Evolutionary conservation across 352 stramenopile genomes (phyloP).

Genomic region (Pythium utonaiense): DNA sequence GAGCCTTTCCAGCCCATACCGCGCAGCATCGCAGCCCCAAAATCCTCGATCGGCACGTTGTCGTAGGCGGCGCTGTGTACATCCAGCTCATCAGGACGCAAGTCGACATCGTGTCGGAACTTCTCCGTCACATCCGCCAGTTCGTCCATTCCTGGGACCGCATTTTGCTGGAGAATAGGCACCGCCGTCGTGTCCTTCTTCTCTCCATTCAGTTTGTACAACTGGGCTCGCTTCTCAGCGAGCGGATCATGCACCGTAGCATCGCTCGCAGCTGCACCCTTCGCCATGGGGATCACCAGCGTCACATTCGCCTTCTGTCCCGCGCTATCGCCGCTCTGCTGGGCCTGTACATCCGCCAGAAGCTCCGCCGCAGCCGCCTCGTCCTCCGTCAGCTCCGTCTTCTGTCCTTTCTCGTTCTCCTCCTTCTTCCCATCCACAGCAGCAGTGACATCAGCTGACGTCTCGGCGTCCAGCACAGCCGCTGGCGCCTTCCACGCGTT

Average conservation of each 20-base stretch:
- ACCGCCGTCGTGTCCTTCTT: slow-evolving; percentile 21
- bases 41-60: slow-evolving; percentile 91
- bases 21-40: slow-evolving; percentile 93
- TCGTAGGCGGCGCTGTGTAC: slow-evolving; percentile 85
- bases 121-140: slow-evolving; percentile 77
- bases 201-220: slow-evolving; percentile 35
- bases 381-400: slow-evolving; percentile 25
- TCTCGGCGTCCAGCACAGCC: not conserved
- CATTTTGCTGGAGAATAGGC: slow-evolving; percentile 76
- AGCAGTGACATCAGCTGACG: not conserved
- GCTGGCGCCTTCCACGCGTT: slow-evolving; percentile 43
- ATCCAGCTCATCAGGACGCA: slow-evolving; percentile 76
- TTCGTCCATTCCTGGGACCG: slow-evolving; percentile 57
- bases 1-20: slow-evolving; percentile 97
- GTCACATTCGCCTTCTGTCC: slow-evolving; percentile 8
- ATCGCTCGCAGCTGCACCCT: not conserved
- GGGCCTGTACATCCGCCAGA: slow-evolving; percentile 31
- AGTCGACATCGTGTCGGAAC: slow-evolving; percentile 77
- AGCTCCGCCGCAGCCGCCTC: slow-evolving; percentile 37
- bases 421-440: not conserved
- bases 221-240: slow-evolving; percentile 26
- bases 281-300: slow-evolving; percentile 60
- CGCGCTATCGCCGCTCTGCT: slow-evolving; percentile 5
- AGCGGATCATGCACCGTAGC: slow-evolving; percentile 12
- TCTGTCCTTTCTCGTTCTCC: not conserved